Evolutionary conservation across 176 grass and related monocot species (phyloP).

Genomic region (Chloris gayana): DNA sequence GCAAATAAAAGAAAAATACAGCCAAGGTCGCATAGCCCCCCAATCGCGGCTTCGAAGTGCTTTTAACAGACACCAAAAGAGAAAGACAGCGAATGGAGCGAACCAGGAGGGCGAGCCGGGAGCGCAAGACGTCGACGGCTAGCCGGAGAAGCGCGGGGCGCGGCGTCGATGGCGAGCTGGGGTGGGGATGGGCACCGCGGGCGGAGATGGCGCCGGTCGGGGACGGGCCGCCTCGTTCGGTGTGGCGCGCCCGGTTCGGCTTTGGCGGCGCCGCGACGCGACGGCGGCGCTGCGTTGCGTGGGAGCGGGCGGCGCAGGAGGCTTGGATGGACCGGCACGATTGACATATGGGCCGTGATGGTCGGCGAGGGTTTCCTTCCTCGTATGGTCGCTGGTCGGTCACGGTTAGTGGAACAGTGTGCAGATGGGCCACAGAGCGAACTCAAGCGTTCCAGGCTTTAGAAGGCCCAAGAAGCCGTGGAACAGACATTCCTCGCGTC

Average conservation of each 20-base stretch:
- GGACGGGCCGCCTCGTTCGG: background rate
- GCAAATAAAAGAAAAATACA: background rate
- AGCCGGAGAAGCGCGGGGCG: no score
- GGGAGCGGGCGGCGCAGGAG: no score
- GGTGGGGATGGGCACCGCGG: no score
- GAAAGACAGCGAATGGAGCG: constrained; percentile 7
- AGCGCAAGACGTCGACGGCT: constrained; percentile 56
- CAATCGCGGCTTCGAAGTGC: background rate
- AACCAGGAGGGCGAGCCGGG: constrained; percentile 67
- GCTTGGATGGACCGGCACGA: no score
- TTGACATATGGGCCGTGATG: background rate
- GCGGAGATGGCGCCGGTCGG: background rate
- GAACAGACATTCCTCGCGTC: background rate
- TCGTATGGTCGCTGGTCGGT: no score
- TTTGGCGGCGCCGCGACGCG: background rate
- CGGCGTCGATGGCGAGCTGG: constrained; percentile 31
- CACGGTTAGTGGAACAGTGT: background rate
- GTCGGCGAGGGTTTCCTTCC: background rate
- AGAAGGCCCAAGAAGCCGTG: background rate
- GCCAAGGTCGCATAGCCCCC: background rate
- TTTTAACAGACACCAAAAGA: background rate
- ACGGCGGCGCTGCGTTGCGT: background rate
- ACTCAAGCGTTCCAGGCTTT: background rate
- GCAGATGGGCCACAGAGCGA: background rate
- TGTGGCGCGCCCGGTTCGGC: background rate